phyloP scores from a whole-genome alignment of 2,329 filamentous ascomycete genomes.

The Pseudocercospora fijiensis region DNA sequence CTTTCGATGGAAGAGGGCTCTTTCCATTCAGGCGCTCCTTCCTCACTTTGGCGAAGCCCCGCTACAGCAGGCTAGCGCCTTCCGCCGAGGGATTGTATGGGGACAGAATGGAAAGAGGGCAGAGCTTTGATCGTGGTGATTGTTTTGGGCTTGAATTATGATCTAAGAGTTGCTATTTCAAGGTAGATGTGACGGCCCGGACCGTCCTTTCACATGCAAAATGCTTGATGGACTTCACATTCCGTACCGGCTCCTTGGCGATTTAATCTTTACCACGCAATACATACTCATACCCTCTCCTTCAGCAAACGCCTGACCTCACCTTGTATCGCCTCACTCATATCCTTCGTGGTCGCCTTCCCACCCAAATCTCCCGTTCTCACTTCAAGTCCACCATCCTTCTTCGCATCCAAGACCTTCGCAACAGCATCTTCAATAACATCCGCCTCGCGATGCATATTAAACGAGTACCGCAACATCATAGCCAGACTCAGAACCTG shows the following conservation, averaged over 20 bases:
- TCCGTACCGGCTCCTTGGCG: background rate
- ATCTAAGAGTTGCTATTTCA: too few relatives aligned
- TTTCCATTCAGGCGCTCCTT: too few relatives aligned
- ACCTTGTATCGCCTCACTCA: constrained; percentile 43
- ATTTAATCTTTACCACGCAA: background rate
- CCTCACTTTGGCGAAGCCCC: too few relatives aligned
- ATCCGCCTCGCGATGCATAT: constrained; percentile 35
- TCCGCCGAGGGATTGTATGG: too few relatives aligned
- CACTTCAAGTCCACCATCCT: constrained; percentile 53
- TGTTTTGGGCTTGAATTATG: too few relatives aligned
- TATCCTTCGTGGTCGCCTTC: constrained; percentile 42
- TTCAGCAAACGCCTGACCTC: constrained; percentile 31
- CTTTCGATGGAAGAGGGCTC: too few relatives aligned
- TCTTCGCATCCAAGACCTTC: constrained; percentile 53
- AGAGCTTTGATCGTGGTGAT: too few relatives aligned
- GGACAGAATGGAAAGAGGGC: too few relatives aligned
- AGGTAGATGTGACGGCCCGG: background rate
- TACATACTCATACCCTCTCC: background rate
- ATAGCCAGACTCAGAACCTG: constrained; percentile 37
- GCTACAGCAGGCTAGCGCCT: too few relatives aligned
- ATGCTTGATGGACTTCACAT: background rate
- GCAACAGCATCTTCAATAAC: constrained; percentile 55
- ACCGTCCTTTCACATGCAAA: background rate
- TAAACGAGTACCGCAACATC: constrained; percentile 40
- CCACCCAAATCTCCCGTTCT: constrained; percentile 58